These are phyloP conservation scores for Heliamphora exappendiculata DNA, from an alignment of 148 eudicot genomes.

Conservation along the genomic window DNA sequence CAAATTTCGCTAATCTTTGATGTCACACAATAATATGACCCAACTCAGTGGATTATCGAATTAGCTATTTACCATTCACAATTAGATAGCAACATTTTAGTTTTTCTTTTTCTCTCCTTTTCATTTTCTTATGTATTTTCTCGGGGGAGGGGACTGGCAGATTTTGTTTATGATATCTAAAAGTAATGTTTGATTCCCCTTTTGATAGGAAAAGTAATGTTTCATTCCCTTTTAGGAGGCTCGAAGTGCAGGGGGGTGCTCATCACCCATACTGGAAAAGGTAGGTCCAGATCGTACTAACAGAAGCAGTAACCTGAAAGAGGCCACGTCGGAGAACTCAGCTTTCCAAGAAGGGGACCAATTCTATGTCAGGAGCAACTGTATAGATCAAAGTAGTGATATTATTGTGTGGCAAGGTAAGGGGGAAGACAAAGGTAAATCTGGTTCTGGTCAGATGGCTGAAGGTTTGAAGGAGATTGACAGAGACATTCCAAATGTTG, in stretches of 20 bases:
- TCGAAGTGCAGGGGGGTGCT: constrained; percentile 31
- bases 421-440: constrained; percentile 24
- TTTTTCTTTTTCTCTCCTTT: background rate
- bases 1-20: background rate
- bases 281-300: constrained; percentile 25
- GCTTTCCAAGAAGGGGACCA: constrained; percentile 39
- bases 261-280: constrained; percentile 25
- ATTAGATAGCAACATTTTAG: background rate
- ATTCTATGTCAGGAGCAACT: constrained; percentile 21
- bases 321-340: constrained; percentile 49
- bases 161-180: constrained; percentile 9
- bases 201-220: background rate
- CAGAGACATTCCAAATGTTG: constrained; percentile 38
- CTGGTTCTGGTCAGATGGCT: constrained; percentile 15
- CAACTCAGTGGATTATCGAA: background rate
- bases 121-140: background rate
- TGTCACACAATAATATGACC: background rate
- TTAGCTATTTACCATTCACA: background rate
- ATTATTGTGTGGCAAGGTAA: constrained; percentile 21
- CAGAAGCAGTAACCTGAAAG: constrained; percentile 37
- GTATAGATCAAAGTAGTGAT: constrained; percentile 32
- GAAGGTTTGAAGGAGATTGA: constrained; percentile 26
- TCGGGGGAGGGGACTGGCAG: constrained; percentile 7
- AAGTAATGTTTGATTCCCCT: background rate
- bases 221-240: constrained; percentile 38